Evolutionary conservation across 306 rosid genomes (phyloP).

Genomic region (Comarum palustre): DNA sequence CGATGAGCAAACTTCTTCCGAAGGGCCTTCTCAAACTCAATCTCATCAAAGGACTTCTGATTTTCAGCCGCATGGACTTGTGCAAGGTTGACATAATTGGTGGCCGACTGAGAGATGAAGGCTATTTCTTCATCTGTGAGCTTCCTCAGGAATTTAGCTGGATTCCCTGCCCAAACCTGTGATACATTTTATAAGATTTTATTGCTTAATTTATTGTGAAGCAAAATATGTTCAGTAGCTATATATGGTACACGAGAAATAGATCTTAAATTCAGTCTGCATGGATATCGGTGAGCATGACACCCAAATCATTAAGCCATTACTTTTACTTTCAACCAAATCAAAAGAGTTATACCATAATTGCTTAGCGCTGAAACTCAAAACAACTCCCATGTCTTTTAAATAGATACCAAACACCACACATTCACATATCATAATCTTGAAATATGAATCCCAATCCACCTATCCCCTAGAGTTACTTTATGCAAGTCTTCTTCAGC

Average conservation of each 20-base stretch:
- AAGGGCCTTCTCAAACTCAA: conserved; percentile 73
- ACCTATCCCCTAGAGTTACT: neutral
- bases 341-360: neutral
- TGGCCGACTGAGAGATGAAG: conserved; percentile 69
- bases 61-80: conserved; percentile 92
- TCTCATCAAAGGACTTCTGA: conserved; percentile 65
- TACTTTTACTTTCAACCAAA: neutral
- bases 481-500: neutral
- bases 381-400: neutral
- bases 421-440: neutral
- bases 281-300: neutral
- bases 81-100: conserved; percentile 73
- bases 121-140: conserved; percentile 85
- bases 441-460: neutral
- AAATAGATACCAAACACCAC: neutral
- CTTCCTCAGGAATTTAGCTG: conserved; percentile 83
- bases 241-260: neutral
- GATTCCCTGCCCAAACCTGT: conserved; percentile 96
- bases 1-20: conserved; percentile 63
- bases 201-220: conserved; percentile 3
- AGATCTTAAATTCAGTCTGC: neutral
- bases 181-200: neutral
- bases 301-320: neutral
- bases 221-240: neutral
- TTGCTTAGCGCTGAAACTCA: neutral